Evolutionary conservation across 1,139 yeast genomes (phyloP), one percentile per base, ranked within the genome.

Genomic region (Suhomyces chickasaworum): DNA sequence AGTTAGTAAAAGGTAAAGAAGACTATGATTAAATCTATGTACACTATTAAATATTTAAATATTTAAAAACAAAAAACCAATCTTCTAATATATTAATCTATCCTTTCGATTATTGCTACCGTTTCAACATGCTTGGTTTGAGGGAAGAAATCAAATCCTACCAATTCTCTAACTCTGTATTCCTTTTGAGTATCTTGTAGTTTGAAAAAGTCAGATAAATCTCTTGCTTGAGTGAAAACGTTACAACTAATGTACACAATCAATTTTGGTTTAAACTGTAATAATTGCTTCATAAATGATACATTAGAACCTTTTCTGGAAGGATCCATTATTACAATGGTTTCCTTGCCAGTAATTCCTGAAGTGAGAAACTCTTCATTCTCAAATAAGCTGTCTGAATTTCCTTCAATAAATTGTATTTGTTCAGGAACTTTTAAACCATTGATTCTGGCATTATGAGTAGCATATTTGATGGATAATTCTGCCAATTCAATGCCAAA

Each of bases 41-140:
- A 39, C 42, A 39, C 27, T 39, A 36, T 12, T 44, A 37, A 30
- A 36, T 25, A 30, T 18, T 15, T 20, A 20, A 31, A 13, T 31
- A 36, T n/a, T n/a, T n/a, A n/a, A n/a, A n/a, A n/a, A n/a, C n/a
- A n/a, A n/a, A n/a, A n/a, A n/a, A n/a, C n/a, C 37, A 41, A 29
- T 34, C 42, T 15, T 22, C n/a, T 33, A 22, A 33, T 40, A 47
- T 20, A 16, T 45, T 39, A 49, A 18, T 51, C 47, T 13, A 44
- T 40, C 41, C 53, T 47, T 46, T 71, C 71, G 34, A 75, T 50
- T 3, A 75, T 55, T 0, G 78, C 78, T 3, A 75, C 64, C 1
- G 75, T 63, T 53, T 75, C 80, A 9, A 75, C 76, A 52, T 75
- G 80, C 48, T 72, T 73, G 0, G 80, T 74, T 51, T 75, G 80